Percentiles rank a stretch among this genome's conserved stretches.
phyloP scores from a whole-genome alignment of 2,329 filamentous ascomycete genomes.

The Apiospora arundinis region DNA sequence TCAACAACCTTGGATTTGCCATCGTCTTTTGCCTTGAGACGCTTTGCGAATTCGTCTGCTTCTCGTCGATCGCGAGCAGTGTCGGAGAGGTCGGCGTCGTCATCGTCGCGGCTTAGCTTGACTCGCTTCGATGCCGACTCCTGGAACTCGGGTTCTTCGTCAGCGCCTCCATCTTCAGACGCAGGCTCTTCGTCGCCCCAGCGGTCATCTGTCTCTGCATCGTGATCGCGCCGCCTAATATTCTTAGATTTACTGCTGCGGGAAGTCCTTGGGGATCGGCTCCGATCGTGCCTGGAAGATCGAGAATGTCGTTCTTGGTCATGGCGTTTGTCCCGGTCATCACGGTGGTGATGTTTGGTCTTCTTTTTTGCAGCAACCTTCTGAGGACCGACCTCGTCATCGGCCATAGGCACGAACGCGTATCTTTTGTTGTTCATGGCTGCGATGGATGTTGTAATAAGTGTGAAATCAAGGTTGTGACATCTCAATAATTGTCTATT shows the following conservation, averaged over 20 bases:
- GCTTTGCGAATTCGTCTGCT: constrained; percentile 79
- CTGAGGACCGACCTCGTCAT: constrained; percentile 63
- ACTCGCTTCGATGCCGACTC: constrained; percentile 75
- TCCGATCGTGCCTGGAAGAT: constrained; percentile 35
- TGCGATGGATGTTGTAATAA: no score
- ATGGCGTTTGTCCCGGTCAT: constrained; percentile 38
- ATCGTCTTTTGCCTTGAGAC: constrained; percentile 74
- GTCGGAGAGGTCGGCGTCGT: constrained; percentile 60
- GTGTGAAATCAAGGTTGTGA: not conserved
- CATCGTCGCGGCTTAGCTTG: constrained; percentile 65
- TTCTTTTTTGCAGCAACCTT: constrained; percentile 52
- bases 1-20: constrained; percentile 69
- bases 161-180: constrained; percentile 50
- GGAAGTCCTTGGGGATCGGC: constrained; percentile 39
- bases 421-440: constrained; percentile 58
- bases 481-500: not conserved
- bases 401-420: constrained; percentile 71
- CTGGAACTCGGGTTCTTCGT: constrained; percentile 63
- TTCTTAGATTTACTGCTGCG: constrained; percentile 45
- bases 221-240: constrained; percentile 45
- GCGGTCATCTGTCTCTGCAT: constrained; percentile 71
- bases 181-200: constrained; percentile 81
- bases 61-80: constrained; percentile 74
- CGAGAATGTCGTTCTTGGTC: constrained; percentile 36
- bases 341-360: constrained; percentile 49